phyloP scores from a whole-genome alignment of 441 rosid species.

The Mallotus japonicus region DNA sequence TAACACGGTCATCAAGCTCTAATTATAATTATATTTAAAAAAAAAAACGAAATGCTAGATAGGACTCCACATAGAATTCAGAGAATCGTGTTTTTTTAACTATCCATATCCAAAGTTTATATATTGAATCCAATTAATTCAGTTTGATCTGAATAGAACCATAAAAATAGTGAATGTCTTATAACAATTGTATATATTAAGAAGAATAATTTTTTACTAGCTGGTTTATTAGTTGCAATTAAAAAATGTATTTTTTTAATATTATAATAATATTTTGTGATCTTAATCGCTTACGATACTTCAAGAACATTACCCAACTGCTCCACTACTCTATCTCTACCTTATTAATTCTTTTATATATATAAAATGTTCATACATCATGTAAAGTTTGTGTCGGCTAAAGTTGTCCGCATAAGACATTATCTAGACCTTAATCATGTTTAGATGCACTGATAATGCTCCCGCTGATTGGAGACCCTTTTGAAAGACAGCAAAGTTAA shows the following conservation, averaged over 20 bases:
- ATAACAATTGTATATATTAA: too few relatives aligned
- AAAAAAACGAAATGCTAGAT: slow-evolving; percentile 3
- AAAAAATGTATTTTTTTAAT: too few relatives aligned
- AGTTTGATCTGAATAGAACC: too few relatives aligned
- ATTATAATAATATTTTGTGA: too few relatives aligned
- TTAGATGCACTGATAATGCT: neutral
- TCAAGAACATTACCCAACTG: neutral
- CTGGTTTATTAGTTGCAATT: too few relatives aligned
- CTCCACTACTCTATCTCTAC: neutral
- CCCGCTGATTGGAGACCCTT: neutral
- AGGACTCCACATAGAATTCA: neutral
- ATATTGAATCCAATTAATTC: too few relatives aligned
- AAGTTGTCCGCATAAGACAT: neutral
- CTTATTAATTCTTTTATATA: neutral
- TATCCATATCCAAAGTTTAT: too few relatives aligned
- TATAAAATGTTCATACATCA: too few relatives aligned
- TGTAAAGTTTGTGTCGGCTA: too few relatives aligned
- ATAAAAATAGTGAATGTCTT: too few relatives aligned
- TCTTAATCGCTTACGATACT: neutral
- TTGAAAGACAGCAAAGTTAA: neutral
- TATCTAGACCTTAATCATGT: neutral
- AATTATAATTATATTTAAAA: neutral
- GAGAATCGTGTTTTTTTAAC: neutral
- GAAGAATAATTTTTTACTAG: too few relatives aligned
- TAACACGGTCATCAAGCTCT: neutral